Evolutionary conservation across 192 early-diverging fungal species (phyloP), one percentile per base, ranked within the genome.

Genomic region (Linnemannia exigua): DNA sequence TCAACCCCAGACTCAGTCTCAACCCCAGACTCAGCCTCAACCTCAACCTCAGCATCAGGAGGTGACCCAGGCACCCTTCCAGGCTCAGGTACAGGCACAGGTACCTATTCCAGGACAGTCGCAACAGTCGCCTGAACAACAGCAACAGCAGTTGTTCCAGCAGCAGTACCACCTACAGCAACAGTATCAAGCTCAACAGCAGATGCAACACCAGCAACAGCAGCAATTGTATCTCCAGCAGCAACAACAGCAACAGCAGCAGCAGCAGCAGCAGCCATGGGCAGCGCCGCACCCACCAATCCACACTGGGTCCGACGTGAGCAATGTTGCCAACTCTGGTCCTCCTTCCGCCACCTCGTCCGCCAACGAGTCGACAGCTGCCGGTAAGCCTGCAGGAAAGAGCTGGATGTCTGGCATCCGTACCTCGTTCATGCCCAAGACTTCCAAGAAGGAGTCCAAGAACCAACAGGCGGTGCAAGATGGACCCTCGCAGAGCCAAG

Each of bases 401-500:
- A 63, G 83, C 11, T 79, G 48, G 48, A 67, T 85, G 47, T 70
- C 54, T 75, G 77, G 74, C 6, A 67, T 85, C 47, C 72, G 83
- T 12, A 66, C 67, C 33, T 76, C 83, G 3, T 37, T 79, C 14
- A 35, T 79, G 22, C 41, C 51, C 31, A 85, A 79, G 51, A 74
- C 71, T 7, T 22, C 67, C 15, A 79, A 85, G 74, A 68, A 77
- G 67, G 51, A 82, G 17, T 52, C 22, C 48, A 74, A 79, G 76
- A 70, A 19, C 35, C 67, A 66, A 25, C 44, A 37, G 14, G n/a
- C 67, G 48, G 67, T 50, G 1, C 82, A 77, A 0, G 69, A 77
- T 5, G 38, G n/a, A 5, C 22, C 67, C 19, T 61, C 35, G 6
- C 67, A 68, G 9, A 33, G 67, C 20, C 74, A 75, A 15, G 35